phyloP scores from a whole-genome alignment of 805 yeast genomes.

The Aciculoconidium aculeatum region DNA sequence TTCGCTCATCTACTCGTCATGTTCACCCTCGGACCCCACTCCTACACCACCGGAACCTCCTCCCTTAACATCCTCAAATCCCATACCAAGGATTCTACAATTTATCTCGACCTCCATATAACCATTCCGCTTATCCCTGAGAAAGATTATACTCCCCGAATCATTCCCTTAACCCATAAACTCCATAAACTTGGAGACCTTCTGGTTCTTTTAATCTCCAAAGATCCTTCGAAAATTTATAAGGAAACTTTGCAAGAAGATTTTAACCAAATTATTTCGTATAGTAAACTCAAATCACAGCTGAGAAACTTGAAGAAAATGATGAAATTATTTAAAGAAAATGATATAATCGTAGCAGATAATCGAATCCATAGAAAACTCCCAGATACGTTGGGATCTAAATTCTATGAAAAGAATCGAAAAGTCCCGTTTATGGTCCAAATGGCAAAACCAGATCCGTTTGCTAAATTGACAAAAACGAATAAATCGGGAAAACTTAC shows the following conservation, averaged over 20 bases:
- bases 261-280: conserved; percentile 56
- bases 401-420: conserved; percentile 58
- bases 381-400: conserved; percentile 52
- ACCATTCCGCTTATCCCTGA: conserved; percentile 36
- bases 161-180: conserved; percentile 52
- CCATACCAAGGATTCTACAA: conserved; percentile 21
- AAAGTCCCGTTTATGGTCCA: conserved; percentile 65
- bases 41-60: conserved; percentile 8
- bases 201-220: conserved; percentile 58
- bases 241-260: conserved; percentile 42
- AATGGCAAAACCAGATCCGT: conserved; percentile 41
- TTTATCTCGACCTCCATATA: conserved; percentile 44
- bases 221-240: conserved; percentile 63
- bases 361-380: conserved; percentile 58
- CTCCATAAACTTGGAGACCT: conserved; percentile 44
- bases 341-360: conserved; percentile 66
- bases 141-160: conserved; percentile 50
- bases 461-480: conserved; percentile 24
- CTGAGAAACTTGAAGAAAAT: conserved; percentile 39
- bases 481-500: conserved; percentile 35
- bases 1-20: conserved; percentile 3
- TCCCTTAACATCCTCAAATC: conserved; percentile 12
- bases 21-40: conserved; percentile 14
- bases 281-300: conserved; percentile 49
- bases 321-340: conserved; percentile 49